Conservation (phyloP, 2,329 filamentous ascomycete genomes). For the Beauveria bassiana region DNA sequence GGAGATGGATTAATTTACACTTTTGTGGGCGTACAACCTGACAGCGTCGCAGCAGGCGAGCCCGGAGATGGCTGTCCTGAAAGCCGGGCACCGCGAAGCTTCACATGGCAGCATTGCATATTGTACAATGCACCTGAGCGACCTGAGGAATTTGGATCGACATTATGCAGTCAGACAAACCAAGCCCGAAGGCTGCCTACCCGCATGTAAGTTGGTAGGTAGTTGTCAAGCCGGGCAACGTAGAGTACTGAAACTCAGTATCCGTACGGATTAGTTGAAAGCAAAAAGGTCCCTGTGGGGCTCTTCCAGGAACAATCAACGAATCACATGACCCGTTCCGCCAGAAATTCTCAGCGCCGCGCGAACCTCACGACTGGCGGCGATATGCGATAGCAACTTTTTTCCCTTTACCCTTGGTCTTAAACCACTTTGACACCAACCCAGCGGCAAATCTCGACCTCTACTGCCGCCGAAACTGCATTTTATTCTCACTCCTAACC, state of each 20-base stretch:
- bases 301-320: neutral
- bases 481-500: neutral
- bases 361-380: neutral
- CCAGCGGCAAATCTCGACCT: no score
- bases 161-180: neutral
- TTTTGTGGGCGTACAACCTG: slow-evolving; percentile 1
- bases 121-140: neutral
- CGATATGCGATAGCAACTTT: slow-evolving; percentile 9
- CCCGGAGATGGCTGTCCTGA: neutral
- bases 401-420: neutral
- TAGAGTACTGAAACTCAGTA: neutral
- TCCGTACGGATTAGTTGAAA: no score
- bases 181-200: no score
- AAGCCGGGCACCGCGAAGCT: neutral
- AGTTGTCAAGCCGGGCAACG: no score
- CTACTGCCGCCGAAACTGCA: neutral
- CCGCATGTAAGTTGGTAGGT: no score
- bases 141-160: neutral
- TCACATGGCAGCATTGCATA: neutral
- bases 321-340: slow-evolving; percentile 9
- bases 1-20: slow-evolving; percentile 9
- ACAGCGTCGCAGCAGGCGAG: neutral
- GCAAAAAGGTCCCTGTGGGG: neutral
- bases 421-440: neutral
- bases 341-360: slow-evolving; percentile 10